These are phyloP conservation scores for Caloboletus firmus DNA, from an alignment of 1,284 basidiomycete species.

Conservation along the genomic window DNA sequence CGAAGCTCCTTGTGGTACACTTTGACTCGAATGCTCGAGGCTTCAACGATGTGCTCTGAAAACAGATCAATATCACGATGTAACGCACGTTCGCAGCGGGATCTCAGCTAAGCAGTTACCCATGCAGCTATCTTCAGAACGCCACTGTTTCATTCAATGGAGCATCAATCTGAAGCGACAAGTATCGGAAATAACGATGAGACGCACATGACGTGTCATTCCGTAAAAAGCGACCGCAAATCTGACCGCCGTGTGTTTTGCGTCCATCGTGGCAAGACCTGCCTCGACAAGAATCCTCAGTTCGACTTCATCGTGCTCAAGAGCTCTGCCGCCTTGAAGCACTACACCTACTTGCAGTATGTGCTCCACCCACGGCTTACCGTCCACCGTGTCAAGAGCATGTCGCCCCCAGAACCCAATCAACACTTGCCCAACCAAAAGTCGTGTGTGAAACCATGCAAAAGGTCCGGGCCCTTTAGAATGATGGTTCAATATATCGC, in stretches of 20 bases:
- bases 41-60: background rate
- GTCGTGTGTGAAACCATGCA: slow-evolving; percentile 91
- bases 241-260: slow-evolving; percentile 92
- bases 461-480: slow-evolving; percentile 88
- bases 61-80: background rate
- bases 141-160: background rate
- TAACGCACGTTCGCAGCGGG: background rate
- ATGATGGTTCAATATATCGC: slow-evolving; percentile 92
- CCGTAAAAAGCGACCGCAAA: slow-evolving; percentile 84
- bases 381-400: slow-evolving; percentile 96
- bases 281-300: slow-evolving; percentile 92
- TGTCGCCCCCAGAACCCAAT: slow-evolving; percentile 90
- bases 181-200: slow-evolving; percentile 64
- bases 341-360: slow-evolving; percentile 89
- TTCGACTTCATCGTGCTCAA: slow-evolving; percentile 94
- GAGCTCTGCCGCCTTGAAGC: slow-evolving; percentile 86
- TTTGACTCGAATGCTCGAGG: background rate
- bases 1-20: background rate
- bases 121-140: background rate
- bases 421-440: slow-evolving; percentile 92
- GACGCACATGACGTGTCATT: slow-evolving; percentile 83
- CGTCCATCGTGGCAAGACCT: slow-evolving; percentile 90
- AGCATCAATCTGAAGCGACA: background rate
- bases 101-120: background rate
- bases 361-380: slow-evolving; percentile 92